Conservation (phyloP, 2,329 filamentous ascomycete species). For the Fusarium penzigii region DNA sequence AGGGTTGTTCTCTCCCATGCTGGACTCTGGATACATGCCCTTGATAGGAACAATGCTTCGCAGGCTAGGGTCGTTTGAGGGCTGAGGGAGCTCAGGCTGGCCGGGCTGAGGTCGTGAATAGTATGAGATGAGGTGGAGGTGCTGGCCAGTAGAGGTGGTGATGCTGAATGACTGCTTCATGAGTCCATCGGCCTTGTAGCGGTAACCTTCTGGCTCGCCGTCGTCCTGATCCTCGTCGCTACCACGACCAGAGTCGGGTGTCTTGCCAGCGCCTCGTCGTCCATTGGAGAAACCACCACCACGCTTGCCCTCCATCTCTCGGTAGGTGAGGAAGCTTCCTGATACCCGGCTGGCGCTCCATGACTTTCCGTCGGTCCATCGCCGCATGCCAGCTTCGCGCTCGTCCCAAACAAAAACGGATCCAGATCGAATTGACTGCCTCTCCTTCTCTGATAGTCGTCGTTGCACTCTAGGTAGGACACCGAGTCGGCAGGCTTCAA, state of each 20-base stretch:
- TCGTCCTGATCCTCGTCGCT: conserved; percentile 87
- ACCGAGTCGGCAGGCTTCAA: conserved; percentile 91
- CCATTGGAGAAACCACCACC: conserved; percentile 71
- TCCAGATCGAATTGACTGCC: conserved; percentile 91
- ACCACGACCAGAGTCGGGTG: conserved; percentile 76
- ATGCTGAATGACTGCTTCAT: conserved; percentile 99
- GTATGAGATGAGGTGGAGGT: conserved; percentile 97
- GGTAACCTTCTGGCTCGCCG: conserved; percentile 84
- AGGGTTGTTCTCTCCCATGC: conserved; percentile 79
- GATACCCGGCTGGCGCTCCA: conserved; percentile 98
- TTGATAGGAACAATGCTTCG: conserved; percentile 84
- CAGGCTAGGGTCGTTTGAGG: conserved; percentile 76
- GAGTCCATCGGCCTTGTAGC: conserved; percentile 93
- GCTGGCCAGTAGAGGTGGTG: conserved; percentile 83
- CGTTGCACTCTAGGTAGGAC: conserved; percentile 89
- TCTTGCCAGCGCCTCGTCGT: conserved; percentile 67
- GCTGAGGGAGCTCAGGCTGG: conserved; percentile 73
- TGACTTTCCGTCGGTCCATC: conserved; percentile 98
- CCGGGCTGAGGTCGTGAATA: conserved; percentile 80
- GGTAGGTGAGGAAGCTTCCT: conserved; percentile 94
- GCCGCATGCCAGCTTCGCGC: conserved; percentile 93
- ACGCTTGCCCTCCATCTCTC: conserved; percentile 98
- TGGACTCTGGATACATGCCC: conserved; percentile 97
- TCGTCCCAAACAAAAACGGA: conserved; percentile 99
- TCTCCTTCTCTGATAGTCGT: conserved; percentile 92